Evolutionary conservation across 2,329 filamentous ascomycete species (phyloP), one percentile per base, ranked within the genome.

Genomic region (Davidsoniella australis): DNA sequence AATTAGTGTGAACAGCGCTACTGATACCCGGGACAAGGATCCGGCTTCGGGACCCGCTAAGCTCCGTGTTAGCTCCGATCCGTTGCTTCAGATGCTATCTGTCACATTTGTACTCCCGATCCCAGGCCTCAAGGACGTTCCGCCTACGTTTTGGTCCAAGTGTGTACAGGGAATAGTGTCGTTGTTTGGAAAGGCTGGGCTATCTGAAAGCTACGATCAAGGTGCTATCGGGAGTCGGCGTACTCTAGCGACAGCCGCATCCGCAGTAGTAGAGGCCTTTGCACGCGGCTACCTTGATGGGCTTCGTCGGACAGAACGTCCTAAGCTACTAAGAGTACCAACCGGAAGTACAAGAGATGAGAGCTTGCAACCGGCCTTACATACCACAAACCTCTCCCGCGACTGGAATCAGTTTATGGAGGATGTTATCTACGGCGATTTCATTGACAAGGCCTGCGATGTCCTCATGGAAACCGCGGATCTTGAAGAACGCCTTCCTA

Each of bases 151-250:
- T 61, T 86, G 80, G 80, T 69, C 68, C 33, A 66, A 69, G n/a
- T 70, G 75, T 41, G 66, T 81, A 20, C 71, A 76, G 55, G 70
- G 70, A 1, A 61, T 85, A 14, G 66, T 85, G 56, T 64, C 67
- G 56, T 70, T 76, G 57, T 66, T 89, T 48, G 78, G 72, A 7
- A 71, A 78, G 29, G 81, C 77, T 2, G 76, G 85, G 46, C 66
- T 89, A 29, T 86, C 81, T 1, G 84, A 89, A 61, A 86, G 81
- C 60, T 89, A 87, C 58, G 84, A 89, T 61, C 86, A 86, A 62
- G 83, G 81, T 12, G 70, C 76, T 0, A 64, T 89, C 55, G 84
- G 84, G 0, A 78, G 79, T 52, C 70, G 84, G 47, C 87, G 86
- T 64, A 83, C 80, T 17, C 64, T 89, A 45, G 76, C 83, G 0